These are phyloP conservation scores for Globisporangium mamillatum DNA, from an alignment of 352 stramenopile species.

Conservation along the genomic window DNA sequence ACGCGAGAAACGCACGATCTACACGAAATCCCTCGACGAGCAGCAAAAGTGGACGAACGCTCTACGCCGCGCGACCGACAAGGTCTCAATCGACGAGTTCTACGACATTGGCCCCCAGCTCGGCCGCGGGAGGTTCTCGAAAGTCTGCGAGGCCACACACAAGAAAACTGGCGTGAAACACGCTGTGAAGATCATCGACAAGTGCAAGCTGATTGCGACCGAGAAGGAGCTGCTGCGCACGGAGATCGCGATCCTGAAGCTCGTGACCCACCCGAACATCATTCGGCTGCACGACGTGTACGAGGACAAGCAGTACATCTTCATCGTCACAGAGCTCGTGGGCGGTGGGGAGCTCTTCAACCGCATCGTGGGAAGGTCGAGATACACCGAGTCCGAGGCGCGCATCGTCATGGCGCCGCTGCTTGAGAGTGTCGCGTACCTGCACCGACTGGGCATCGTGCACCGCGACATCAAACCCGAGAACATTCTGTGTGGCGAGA, in stretches of 20 bases:
- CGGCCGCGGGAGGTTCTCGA: conserved; percentile 86
- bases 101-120: conserved; percentile 89
- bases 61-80: conserved; percentile 81
- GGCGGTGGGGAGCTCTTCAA: conserved; percentile 97
- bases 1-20: conserved; percentile 81
- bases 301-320: conserved; percentile 92
- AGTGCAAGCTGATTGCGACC: conserved; percentile 79
- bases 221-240: conserved; percentile 90
- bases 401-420: conserved; percentile 85
- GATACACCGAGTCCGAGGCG: conserved; percentile 89
- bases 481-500: conserved; percentile 88
- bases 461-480: conserved; percentile 89
- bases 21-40: conserved; percentile 69
- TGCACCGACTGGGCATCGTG: conserved; percentile 90
- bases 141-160: conserved; percentile 80
- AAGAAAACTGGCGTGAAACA: conserved; percentile 61
- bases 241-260: conserved; percentile 93
- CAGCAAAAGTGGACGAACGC: conserved; percentile 74
- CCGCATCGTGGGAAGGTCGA: conserved; percentile 87
- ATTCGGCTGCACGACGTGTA: conserved; percentile 89
- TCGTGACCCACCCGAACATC: conserved; percentile 90
- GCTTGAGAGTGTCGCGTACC: conserved; percentile 88
- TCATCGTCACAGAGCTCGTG: conserved; percentile 98
- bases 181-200: conserved; percentile 94
- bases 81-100: conserved; percentile 86